Conservation (phyloP, 106 monocot species). For the Hemerocallis citrina region DNA sequence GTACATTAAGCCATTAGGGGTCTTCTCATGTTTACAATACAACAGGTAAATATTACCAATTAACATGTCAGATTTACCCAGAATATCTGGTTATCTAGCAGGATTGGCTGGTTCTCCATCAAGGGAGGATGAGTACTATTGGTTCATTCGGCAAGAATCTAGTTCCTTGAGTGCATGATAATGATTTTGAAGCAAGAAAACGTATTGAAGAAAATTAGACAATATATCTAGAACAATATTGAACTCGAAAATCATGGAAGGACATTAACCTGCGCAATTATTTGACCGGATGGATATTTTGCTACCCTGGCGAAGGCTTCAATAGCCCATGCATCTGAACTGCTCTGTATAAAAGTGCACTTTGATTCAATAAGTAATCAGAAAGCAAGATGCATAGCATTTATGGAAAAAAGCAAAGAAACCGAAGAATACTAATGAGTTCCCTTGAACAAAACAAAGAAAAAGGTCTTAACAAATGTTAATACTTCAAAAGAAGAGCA, state of each 20-base stretch:
- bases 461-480: not conserved
- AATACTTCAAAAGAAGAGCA: not conserved
- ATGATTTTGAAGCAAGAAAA: not conserved
- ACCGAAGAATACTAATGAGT: not conserved
- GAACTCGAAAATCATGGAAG: not conserved
- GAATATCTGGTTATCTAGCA: not conserved
- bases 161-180: no score
- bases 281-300: conserved; percentile 82
- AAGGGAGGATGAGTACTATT: not conserved
- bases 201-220: not conserved
- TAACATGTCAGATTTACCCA: not conserved
- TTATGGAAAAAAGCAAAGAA: not conserved
- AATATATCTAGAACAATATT: not conserved
- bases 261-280: conserved; percentile 69
- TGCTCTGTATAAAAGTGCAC: conserved; percentile 32
- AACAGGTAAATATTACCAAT: not conserved
- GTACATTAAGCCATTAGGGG: not conserved
- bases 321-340: conserved; percentile 56
- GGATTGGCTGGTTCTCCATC: no score
- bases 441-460: not conserved
- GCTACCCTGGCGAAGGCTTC: conserved; percentile 76
- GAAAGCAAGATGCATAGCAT: conserved; percentile 4
- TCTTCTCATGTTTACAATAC: not conserved
- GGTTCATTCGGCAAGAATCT: no score
- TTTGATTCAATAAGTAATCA: not conserved